Conservation (phyloP, 2,329 filamentous ascomycete genomes). For the Tolypocladium guangdongense region DNA sequence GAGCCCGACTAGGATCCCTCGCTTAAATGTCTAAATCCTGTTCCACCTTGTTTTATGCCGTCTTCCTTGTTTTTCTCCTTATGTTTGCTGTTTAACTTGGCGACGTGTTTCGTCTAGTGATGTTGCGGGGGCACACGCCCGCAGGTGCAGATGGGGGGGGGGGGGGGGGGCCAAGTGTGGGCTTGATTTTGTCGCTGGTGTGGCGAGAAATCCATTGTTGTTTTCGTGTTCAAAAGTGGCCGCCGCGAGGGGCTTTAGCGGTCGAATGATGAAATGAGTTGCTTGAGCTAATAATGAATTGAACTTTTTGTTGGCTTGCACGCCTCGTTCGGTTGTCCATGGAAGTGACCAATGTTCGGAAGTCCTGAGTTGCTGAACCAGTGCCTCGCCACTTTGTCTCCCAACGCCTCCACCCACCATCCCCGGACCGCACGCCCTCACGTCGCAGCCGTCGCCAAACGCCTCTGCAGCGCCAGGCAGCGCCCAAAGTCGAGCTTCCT, state of each 20-base stretch:
- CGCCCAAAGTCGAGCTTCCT: conserved; percentile 37
- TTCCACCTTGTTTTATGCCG: not conserved
- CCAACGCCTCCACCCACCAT: not conserved
- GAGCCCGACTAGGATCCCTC: not conserved
- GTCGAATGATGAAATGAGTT: conserved; percentile 18
- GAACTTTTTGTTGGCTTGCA: not conserved
- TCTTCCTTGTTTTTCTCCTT: not conserved
- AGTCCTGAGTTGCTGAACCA: not conserved
- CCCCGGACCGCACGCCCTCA: conserved; percentile 3
- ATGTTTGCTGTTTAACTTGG: not conserved
- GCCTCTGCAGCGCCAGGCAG: conserved; percentile 32
- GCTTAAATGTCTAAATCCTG: not conserved
- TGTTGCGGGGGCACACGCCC: not conserved
- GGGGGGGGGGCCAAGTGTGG: not conserved
- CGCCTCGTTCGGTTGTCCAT: not conserved
- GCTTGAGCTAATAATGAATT: conserved; percentile 9
- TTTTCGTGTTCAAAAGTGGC: conserved; percentile 6
- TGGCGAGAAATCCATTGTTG: not conserved
- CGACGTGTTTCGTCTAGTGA: not conserved
- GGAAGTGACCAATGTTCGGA: not conserved
- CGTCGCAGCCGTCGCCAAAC: conserved; percentile 22
- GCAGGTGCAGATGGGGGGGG: no score
- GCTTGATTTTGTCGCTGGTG: not conserved
- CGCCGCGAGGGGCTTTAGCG: conserved; percentile 9
- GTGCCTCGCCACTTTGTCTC: not conserved